Evolutionary conservation across 164 flowering plant genomes (phyloP), one percentile per base, ranked within the genome.

Genomic region (Magnolia kwangsiensis): DNA sequence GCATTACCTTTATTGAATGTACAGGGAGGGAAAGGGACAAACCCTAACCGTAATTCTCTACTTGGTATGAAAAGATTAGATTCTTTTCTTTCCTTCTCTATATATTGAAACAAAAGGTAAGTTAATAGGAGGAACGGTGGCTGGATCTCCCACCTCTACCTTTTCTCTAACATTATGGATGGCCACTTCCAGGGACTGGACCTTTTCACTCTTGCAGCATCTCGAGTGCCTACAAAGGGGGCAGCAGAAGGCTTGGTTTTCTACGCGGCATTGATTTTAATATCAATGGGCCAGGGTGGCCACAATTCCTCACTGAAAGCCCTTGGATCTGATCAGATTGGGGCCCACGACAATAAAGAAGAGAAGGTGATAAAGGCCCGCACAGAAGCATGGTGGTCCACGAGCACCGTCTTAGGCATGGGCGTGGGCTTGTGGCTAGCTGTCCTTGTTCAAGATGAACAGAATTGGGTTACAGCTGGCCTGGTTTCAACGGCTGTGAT

Each of bases 211-310:
- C 5, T 50, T 64, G 6, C 59, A 63, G 55, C 76, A 19, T n/a
- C 74, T 23, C 31, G 19, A 13, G 21, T 21, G 58, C 6, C 21
- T 2, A n/a, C 18, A 16, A 24, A n/a, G 20, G 58, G 55, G 13
- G 29, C 59, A 19, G 24, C 3, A 9, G 59, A 18, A 13, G 16
- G 11, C 24, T 71, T 50, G 13, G 73, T 55, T 55, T 55, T 73
- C 71, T 61, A 61, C 23, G 4, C 72, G 24, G 76, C 74, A 31
- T 23, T 80, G 71, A 29, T 80, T 20, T 77, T 80, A 21, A 71
- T 76, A n/a, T 76, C 79, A 50, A 11, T 76, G 8, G 82, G 82
- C 64, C 74, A 76, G 58, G 82, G 79, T n/a, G 75, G 77, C 27
- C 51, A 74, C 16, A 14, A 69, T 24, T 77, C 79, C 20, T 64